Evolutionary conservation across 192 early-diverging fungal species (phyloP).

Genomic region (Backusella sp.): DNA sequence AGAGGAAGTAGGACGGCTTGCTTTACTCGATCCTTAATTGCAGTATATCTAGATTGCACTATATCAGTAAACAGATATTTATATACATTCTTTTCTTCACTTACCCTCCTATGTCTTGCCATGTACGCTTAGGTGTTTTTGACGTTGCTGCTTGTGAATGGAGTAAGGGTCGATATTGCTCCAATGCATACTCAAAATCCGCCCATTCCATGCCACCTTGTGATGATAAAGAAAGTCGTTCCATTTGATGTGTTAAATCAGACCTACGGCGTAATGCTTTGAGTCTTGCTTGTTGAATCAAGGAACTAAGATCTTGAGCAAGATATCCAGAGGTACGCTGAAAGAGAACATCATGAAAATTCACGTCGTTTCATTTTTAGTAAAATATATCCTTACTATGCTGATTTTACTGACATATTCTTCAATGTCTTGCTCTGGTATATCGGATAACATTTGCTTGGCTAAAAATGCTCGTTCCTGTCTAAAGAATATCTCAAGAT

Average conservation of each 20-base stretch:
- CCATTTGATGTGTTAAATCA: neutral
- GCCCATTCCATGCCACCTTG: conserved; percentile 16
- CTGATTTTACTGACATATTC: conserved; percentile 7
- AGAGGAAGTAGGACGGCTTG: conserved; percentile 61
- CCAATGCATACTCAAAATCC: conserved; percentile 57
- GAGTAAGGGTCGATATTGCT: conserved; percentile 48
- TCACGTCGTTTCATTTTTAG: no score
- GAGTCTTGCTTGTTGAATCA: conserved; percentile 41
- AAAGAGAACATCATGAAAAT: neutral
- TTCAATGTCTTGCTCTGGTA: conserved; percentile 21
- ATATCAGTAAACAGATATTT: neutral
- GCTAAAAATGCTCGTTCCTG: conserved; percentile 27
- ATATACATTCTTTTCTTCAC: conserved; percentile 5
- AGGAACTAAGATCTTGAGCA: conserved; percentile 45
- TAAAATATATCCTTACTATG: neutral
- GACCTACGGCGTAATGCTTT: conserved; percentile 25
- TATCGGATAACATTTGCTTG: conserved; percentile 23
- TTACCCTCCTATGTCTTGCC: conserved; percentile 76
- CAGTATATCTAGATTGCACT: conserved; percentile 46
- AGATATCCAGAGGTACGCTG: conserved; percentile 64
- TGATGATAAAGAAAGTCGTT: neutral
- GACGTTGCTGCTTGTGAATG: conserved; percentile 59
- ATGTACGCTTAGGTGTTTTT: conserved; percentile 45
- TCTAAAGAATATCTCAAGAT: neutral
- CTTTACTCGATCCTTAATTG: conserved; percentile 55